phyloP scores from a whole-genome alignment of 441 rosid genomes.

The Euphorbia celastroides region DNA sequence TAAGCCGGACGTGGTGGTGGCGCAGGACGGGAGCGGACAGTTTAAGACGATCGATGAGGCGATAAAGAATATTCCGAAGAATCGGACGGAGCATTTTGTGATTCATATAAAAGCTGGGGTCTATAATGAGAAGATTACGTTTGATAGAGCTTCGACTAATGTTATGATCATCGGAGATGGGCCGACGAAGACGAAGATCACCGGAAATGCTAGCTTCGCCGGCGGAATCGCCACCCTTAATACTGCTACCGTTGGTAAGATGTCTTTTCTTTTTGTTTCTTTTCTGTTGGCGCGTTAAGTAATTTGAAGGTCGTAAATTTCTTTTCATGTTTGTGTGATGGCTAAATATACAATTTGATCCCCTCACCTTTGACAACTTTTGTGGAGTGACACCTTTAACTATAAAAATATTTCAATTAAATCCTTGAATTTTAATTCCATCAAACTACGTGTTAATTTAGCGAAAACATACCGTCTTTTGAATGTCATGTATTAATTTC shows the following conservation, averaged over 20 bases:
- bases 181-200: slow-evolving; percentile 51
- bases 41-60: slow-evolving; percentile 60
- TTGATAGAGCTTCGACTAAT: slow-evolving; percentile 30
- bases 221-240: slow-evolving; percentile 45
- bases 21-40: slow-evolving; percentile 69
- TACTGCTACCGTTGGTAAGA: slow-evolving; percentile 62
- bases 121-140: slow-evolving; percentile 46
- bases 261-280: neutral
- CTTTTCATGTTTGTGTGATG: too few species aligned
- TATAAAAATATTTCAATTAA: too few species aligned
- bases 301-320: too few species aligned
- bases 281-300: neutral
- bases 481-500: too few species aligned
- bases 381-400: too few species aligned
- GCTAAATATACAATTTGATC: too few species aligned
- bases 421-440: too few species aligned
- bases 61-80: slow-evolving; percentile 34
- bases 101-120: slow-evolving; percentile 65
- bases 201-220: slow-evolving; percentile 41
- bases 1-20: slow-evolving; percentile 50
- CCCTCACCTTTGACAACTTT: too few species aligned
- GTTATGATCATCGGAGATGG: slow-evolving; percentile 77
- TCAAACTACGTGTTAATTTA: too few species aligned
- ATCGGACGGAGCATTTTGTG: slow-evolving; percentile 33
- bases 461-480: too few species aligned